A percentile compares a stretch with the other conserved stretches of the same genome.
Evolutionary conservation across 805 yeast species (phyloP).

Genomic region (Dipodascus geniculatus): DNA sequence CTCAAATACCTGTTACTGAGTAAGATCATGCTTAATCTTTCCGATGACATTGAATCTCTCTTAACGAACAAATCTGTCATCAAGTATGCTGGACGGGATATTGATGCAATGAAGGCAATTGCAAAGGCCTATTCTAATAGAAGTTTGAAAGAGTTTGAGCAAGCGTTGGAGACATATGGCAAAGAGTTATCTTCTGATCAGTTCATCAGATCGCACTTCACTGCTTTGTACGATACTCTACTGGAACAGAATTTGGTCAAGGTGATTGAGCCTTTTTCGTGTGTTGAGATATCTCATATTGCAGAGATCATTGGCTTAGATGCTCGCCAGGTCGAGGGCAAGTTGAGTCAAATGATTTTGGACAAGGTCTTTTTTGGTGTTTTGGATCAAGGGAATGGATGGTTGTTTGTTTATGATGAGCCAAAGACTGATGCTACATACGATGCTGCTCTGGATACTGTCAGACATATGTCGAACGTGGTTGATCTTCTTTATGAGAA

Average conservation of each 20-base stretch:
- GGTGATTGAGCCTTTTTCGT: conserved; percentile 90
- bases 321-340: conserved; percentile 81
- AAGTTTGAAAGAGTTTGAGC: conserved; percentile 82
- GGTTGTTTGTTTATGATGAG: conserved; percentile 85
- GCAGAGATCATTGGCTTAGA: conserved; percentile 83
- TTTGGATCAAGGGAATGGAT: conserved; percentile 95
- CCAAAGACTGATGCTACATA: conserved; percentile 83
- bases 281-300: conserved; percentile 86
- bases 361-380: conserved; percentile 95
- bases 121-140: conserved; percentile 83
- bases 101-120: conserved; percentile 93
- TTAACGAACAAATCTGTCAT: conserved; percentile 61
- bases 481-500: conserved; percentile 90
- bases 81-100: conserved; percentile 70
- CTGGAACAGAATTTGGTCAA: conserved; percentile 88
- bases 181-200: conserved; percentile 74
- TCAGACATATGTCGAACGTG: conserved; percentile 74
- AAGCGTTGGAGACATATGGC: conserved; percentile 55
- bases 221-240: conserved; percentile 83
- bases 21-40: conserved; percentile 81
- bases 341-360: conserved; percentile 89
- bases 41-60: conserved; percentile 75
- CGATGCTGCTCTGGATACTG: conserved; percentile 74
- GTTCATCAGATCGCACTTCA: conserved; percentile 82
- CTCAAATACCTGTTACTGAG: conserved; percentile 87